Conservation (phyloP, 2,329 filamentous ascomycete species). For the Camptophora hylomeconis region DNA sequence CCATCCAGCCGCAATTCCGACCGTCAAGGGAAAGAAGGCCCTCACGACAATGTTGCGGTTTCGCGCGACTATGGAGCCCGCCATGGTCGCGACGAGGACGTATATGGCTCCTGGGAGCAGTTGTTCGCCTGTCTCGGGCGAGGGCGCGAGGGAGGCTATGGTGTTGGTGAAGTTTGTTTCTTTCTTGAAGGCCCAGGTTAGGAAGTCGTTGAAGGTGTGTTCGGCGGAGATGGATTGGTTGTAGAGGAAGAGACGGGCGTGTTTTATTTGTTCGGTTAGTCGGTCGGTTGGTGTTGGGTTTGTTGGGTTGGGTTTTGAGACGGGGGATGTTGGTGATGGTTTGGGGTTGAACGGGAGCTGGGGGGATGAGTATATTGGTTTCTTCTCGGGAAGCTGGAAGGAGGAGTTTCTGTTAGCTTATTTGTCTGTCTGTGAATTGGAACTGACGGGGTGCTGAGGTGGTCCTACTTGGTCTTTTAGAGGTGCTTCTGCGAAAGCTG, state of each 20-base stretch:
- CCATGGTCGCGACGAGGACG: constrained; percentile 88
- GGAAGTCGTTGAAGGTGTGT: constrained; percentile 66
- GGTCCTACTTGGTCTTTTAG: constrained; percentile 21
- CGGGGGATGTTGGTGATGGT: constrained; percentile 4
- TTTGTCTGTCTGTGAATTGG: background rate
- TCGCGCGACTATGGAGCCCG: constrained; percentile 77
- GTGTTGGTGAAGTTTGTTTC: constrained; percentile 86
- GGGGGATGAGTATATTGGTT: constrained; percentile 29
- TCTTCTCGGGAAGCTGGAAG: constrained; percentile 18
- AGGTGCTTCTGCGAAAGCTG: constrained; percentile 30
- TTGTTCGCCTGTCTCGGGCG: constrained; percentile 73
- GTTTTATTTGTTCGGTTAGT: constrained; percentile 69
- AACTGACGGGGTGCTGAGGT: background rate
- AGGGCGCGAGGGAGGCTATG: constrained; percentile 73
- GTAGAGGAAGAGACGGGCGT: constrained; percentile 69
- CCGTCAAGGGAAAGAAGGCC: constrained; percentile 59
- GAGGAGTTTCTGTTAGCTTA: background rate
- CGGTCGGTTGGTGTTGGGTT: constrained; percentile 76
- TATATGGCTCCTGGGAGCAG: constrained; percentile 84
- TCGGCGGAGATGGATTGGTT: constrained; percentile 60
- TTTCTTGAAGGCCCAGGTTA: constrained; percentile 69
- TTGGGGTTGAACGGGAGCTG: constrained; percentile 8
- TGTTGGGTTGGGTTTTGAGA: constrained; percentile 4
- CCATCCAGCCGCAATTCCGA: constrained; percentile 76
- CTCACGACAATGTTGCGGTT: constrained; percentile 79